phyloP scores from a whole-genome alignment of 257 asterid species.

The Ehretia macrophylla region DNA sequence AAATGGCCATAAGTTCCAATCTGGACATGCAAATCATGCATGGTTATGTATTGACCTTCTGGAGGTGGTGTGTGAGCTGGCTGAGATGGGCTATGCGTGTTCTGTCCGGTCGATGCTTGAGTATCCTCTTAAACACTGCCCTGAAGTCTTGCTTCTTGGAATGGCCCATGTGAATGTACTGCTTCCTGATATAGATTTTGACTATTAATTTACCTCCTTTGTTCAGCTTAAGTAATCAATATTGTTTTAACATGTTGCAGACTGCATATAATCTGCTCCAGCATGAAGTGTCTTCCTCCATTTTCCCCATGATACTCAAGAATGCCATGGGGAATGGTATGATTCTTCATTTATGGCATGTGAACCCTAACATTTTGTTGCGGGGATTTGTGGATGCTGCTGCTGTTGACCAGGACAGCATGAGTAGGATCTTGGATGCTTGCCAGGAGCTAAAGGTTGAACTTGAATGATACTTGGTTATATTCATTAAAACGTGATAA shows the following conservation, averaged over 20 bases:
- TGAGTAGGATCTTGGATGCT: slow-evolving; percentile 58
- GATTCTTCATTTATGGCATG: slow-evolving; percentile 64
- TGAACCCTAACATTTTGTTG: slow-evolving; percentile 61
- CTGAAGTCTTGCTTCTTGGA: slow-evolving; percentile 85
- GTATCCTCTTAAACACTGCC: slow-evolving; percentile 71
- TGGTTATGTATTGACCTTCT: slow-evolving; percentile 82
- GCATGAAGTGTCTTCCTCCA: slow-evolving; percentile 67
- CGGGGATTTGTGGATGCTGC: slow-evolving; percentile 74
- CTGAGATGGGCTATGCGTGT: slow-evolving; percentile 95
- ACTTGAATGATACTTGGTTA: slow-evolving; percentile 1
- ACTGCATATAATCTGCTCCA: slow-evolving; percentile 86
- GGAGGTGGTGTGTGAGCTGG: slow-evolving; percentile 77
- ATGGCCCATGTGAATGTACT: slow-evolving; percentile 81
- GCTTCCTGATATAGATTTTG: slow-evolving; percentile 13
- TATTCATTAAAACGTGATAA: not conserved
- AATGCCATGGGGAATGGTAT: slow-evolving; percentile 39
- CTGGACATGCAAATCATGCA: slow-evolving; percentile 57
- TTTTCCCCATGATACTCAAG: slow-evolving; percentile 52
- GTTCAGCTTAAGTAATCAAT: not conserved
- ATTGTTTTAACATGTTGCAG: slow-evolving; percentile 44
- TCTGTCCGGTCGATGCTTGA: slow-evolving; percentile 68
- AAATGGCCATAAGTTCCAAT: slow-evolving; percentile 49
- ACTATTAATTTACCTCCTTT: slow-evolving; percentile 4
- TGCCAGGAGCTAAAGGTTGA: slow-evolving; percentile 84
- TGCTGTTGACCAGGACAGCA: slow-evolving; percentile 57